Percentiles rank a stretch among this genome's conserved stretches.
Conservation (phyloP, 768 basidiomycete species). For the Phylloporus arenicola region DNA sequence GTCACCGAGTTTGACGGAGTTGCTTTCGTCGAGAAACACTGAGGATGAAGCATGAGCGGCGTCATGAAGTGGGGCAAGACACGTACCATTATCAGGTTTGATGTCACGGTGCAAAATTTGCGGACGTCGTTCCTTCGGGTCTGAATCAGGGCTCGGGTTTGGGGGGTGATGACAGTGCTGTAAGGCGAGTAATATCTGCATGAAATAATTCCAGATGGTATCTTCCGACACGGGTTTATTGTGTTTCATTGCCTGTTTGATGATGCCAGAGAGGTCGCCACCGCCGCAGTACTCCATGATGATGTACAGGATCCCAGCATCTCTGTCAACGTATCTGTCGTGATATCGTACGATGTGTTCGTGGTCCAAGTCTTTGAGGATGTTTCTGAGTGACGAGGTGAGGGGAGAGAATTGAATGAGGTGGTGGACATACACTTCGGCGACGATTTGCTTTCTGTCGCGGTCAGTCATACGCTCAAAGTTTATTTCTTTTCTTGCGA, state of each 20-base stretch:
- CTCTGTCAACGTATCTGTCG: slow-evolving; percentile 87
- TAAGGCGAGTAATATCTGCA: slow-evolving; percentile 85
- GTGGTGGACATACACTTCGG: slow-evolving; percentile 79
- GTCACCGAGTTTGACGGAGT: slow-evolving; percentile 92
- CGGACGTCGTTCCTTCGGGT: slow-evolving; percentile 50
- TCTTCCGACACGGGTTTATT: slow-evolving; percentile 82
- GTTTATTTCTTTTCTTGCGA: slow-evolving; percentile 93
- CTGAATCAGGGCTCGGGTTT: slow-evolving; percentile 29
- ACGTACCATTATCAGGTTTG: slow-evolving; percentile 93
- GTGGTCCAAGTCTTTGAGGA: slow-evolving; percentile 91
- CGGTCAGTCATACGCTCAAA: slow-evolving; percentile 96
- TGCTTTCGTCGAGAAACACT: slow-evolving; percentile 88
- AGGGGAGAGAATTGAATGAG: background rate
- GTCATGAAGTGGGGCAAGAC: too few relatives aligned
- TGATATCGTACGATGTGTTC: slow-evolving; percentile 96
- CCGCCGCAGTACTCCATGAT: slow-evolving; percentile 99
- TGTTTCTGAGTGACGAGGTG: slow-evolving; percentile 57
- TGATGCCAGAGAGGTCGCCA: slow-evolving; percentile 85
- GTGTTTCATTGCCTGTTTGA: slow-evolving; percentile 69
- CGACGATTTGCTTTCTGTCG: slow-evolving; percentile 93
- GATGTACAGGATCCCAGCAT: slow-evolving; percentile 89
- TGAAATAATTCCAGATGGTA: slow-evolving; percentile 92
- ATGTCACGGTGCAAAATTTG: slow-evolving; percentile 92
- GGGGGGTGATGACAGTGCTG: slow-evolving; percentile 89
- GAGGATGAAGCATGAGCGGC: background rate